A percentile compares a stretch with the other conserved stretches of the same genome.
phyloP scores from a whole-genome alignment of 306 rosid genomes.

The Alnus rubra region DNA sequence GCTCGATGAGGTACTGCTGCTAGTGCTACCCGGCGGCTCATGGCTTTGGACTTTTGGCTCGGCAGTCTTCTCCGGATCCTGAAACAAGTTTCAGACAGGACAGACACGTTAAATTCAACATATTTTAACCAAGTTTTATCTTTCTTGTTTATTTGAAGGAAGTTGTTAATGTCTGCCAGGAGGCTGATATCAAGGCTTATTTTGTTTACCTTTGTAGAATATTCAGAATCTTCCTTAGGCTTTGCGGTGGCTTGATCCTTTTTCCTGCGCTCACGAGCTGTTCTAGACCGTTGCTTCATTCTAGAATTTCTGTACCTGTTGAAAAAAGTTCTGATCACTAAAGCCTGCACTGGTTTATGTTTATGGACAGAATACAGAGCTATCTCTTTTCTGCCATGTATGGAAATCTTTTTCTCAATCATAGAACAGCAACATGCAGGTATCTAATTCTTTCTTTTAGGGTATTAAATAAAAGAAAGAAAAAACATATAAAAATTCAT shows the following conservation, averaged over 20 bases:
- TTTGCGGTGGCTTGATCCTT: conserved; percentile 38
- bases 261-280: conserved; percentile 38
- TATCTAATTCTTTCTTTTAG: neutral
- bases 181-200: conserved; percentile 6
- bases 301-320: conserved; percentile 59
- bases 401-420: neutral
- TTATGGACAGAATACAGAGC: neutral
- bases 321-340: neutral
- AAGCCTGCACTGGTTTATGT: neutral
- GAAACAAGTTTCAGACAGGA: conserved; percentile 16
- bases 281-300: conserved; percentile 53
- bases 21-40: conserved; percentile 37
- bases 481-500: neutral
- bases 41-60: conserved; percentile 37
- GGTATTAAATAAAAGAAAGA: no score
- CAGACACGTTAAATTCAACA: neutral
- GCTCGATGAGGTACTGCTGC: conserved; percentile 44
- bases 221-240: conserved; percentile 34
- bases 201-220: conserved; percentile 47
- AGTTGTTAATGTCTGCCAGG: neutral
- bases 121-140: neutral
- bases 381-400: neutral
- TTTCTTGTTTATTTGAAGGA: no score
- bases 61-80: conserved; percentile 37
- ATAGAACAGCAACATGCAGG: neutral